Base-by-base conservation (phyloP, 2,329 filamentous ascomycete species). In the Talaromyces sp. region DNA sequence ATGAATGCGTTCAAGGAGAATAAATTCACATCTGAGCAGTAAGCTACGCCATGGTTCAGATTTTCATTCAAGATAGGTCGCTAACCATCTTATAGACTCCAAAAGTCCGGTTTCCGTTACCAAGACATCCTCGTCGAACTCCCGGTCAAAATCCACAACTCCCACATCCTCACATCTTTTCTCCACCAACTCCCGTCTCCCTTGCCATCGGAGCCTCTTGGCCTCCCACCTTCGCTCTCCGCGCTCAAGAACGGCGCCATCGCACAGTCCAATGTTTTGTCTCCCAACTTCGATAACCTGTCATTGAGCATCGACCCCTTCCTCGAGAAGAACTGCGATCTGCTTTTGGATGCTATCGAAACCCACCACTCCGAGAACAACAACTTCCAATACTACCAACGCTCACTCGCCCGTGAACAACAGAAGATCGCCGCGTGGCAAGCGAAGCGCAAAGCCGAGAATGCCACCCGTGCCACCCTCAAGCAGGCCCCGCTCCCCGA, bases 351-450 rank as follows among this genome's bases (percentile, higher is more conserved):
- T 76, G 93, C 90, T 84, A 97, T 99, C 78, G 95, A 99, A 84
- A 90, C 90, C 64, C 95, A 99, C 84, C 95, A 98, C 83, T 97
- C 93, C 67, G 95, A 99, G 81, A 90, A 96, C 78, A 98, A 98
- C 88, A 99, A 99, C 86, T 95, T 96, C 84, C 93, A 97, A 80
- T 92, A 90, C 86, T 97, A 97, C 84, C 93, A 97, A 83, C 88
- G 95, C 74, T 93, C 96, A 75, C 86, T 98, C 65, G 90, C 89
- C 62, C 91, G 95, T 72, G 95, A 99, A 83, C 95, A 99, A 83
- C 83, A 90, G 74, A 99, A 98, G 87, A 97, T 99, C 73, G 89
- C 91, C 63, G 90, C 93, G 70, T 99, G 95, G 95, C 94, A 98
- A 82, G 83, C 89, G 68, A 98, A 99, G 88, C 90, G 95, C 77